These are phyloP conservation scores for Vanrija pseudolonga DNA, from an alignment of 1,284 basidiomycete species.

Conservation along the genomic window DNA sequence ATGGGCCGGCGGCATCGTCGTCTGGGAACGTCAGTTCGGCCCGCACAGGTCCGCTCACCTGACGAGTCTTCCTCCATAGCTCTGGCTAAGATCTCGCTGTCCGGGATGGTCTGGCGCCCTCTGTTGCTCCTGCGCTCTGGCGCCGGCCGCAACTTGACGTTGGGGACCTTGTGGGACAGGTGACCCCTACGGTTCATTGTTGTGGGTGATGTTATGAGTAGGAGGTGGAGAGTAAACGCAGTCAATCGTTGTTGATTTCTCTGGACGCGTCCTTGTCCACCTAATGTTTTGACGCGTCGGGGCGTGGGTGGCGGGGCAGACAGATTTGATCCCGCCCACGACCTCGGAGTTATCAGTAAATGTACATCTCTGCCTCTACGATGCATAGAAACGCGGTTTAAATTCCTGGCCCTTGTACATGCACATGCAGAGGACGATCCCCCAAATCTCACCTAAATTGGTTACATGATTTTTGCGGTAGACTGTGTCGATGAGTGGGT, in stretches of 20 bases:
- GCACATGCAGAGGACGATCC: not conserved
- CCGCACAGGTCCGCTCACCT: constrained; percentile 20
- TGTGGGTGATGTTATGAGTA: not conserved
- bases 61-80: constrained; percentile 26
- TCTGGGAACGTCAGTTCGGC: constrained; percentile 15
- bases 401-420: too few relatives aligned
- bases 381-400: constrained; percentile 12
- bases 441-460: too few relatives aligned
- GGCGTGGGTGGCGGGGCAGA: not conserved
- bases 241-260: not conserved
- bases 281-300: constrained; percentile 2
- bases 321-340: not conserved
- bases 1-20: constrained; percentile 17
- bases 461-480: constrained; percentile 10
- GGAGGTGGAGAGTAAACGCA: not conserved
- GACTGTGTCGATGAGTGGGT: not conserved
- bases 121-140: constrained; percentile 12
- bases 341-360: not conserved
- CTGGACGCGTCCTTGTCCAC: not conserved
- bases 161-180: constrained; percentile 40
- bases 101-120: constrained; percentile 1
- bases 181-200: constrained; percentile 41
- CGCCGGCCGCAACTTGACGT: constrained; percentile 45
- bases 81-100: constrained; percentile 24
- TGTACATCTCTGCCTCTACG: not conserved